A percentile compares a stretch with the other conserved stretches of the same genome.
These are phyloP conservation scores for Fomitopsis palustris DNA, from an alignment of 1,284 basidiomycete species.

Conservation along the genomic window DNA sequence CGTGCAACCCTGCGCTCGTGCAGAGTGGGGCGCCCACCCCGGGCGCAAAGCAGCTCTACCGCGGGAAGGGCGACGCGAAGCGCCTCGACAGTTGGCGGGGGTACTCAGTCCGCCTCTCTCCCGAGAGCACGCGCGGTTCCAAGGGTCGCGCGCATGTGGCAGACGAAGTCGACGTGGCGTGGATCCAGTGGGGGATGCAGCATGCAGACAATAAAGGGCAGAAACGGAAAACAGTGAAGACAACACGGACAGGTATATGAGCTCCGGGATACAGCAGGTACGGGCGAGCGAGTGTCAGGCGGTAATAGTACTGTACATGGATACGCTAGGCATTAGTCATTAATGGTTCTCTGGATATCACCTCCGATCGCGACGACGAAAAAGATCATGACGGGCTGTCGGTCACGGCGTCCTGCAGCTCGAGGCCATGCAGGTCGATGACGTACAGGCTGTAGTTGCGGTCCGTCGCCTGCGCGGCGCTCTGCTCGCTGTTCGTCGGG, in stretches of 20 bases:
- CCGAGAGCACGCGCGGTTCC: not conserved
- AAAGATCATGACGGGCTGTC: conserved; percentile 12
- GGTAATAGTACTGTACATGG: conserved; percentile 14
- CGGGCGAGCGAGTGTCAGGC: conserved; percentile 6
- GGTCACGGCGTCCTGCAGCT: conserved; percentile 50
- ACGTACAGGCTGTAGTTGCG: conserved; percentile 76
- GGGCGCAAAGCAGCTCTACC: no score
- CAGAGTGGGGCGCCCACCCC: not conserved
- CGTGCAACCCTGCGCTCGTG: conserved; percentile 21
- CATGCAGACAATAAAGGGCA: conserved; percentile 5
- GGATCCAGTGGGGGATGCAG: conserved; percentile 26
- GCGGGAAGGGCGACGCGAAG: no score
- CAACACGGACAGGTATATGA: conserved; percentile 1
- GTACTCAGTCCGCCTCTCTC: conserved; percentile 26
- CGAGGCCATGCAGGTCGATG: conserved; percentile 78
- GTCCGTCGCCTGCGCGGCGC: conserved; percentile 51
- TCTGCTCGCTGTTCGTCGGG: conserved; percentile 47
- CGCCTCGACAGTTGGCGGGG: not conserved
- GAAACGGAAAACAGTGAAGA: conserved; percentile 1
- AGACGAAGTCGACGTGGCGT: conserved; percentile 25
- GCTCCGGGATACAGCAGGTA: conserved; percentile 2
- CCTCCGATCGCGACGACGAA: not conserved
- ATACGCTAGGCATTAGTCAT: conserved; percentile 8
- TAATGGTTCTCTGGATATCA: conserved; percentile 1
- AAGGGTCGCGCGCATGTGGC: not conserved